Evolutionary conservation across 495 filamentous ascomycete genomes (phyloP), one percentile per base, ranked within the genome.

Genomic region (Darksidea phi): DNA sequence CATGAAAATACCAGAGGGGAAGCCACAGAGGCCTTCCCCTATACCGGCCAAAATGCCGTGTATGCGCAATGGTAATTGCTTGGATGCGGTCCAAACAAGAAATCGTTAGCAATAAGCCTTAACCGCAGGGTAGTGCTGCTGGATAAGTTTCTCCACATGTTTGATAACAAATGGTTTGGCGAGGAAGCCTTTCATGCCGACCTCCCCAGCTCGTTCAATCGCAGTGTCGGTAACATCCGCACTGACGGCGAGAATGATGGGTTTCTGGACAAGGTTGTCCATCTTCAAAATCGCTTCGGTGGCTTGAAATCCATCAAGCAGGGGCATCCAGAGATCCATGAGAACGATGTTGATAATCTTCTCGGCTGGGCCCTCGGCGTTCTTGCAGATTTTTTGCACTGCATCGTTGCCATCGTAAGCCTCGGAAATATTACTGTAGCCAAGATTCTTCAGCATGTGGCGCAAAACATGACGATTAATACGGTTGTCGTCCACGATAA

Each of bases 241-340:
- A 47, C 85, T 91, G 23, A 91, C 87, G 12, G 88, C 88, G 24
- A 91, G 76, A 15, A 91, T 72, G 4, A 72, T 78, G n/a, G 76
- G 72, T 25, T 49, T 64, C 28, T 32, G 4, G 13, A 51, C 36
- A 6, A 50, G 23, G 15, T 11, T 21, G 43, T 52, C 53, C 70
- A 86, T 76, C 52, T 78, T 72, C n/a, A 86, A 71, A 57, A 92
- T 92, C 24, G 73, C 72, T 49, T 80, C 77, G 0, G 88, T 84
- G 6, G 88, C 88, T 69, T 91, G 84, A 56, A 89, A 91, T 1
- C 89, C 89, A 66, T 92, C 88, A 83, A 90, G 88, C 57, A 83
- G 78, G 1, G 88, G 89, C 88, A 92, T 92, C 88, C 88, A 92
- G 6, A 92, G 79, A 71, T 92, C 88, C 89, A 92, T 92, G 25